Percentiles rank a stretch among this genome's conserved stretches.
These are phyloP conservation scores for Colletotrichum theobromicola DNA, from an alignment of 2,329 filamentous ascomycete species.

Conservation along the genomic window DNA sequence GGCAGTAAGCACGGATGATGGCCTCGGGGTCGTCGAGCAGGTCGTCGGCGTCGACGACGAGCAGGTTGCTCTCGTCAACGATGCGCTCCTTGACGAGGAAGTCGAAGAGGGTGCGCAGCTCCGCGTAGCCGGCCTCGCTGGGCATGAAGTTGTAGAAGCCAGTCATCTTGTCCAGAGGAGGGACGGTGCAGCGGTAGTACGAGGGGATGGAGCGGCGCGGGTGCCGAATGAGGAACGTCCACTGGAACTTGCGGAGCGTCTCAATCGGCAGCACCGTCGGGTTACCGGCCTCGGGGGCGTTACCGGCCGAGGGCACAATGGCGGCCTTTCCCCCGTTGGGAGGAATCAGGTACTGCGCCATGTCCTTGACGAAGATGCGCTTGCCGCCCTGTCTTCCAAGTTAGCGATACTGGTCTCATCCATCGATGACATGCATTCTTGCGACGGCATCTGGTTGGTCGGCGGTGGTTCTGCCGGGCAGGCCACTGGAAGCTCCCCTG, in stretches of 20 bases:
- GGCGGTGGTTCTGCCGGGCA: background rate
- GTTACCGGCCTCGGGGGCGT: constrained; percentile 70
- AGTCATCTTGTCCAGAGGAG: constrained; percentile 81
- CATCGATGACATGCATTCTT: background rate
- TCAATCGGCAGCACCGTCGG: constrained; percentile 83
- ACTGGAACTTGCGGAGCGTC: constrained; percentile 83
- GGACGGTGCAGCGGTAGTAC: constrained; percentile 92
- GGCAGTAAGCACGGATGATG: constrained; percentile 81
- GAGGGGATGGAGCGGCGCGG: constrained; percentile 91
- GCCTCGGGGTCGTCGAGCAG: constrained; percentile 83
- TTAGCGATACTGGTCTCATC: background rate
- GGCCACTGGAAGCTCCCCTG: background rate
- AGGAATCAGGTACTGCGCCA: constrained; percentile 88
- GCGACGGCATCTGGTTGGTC: background rate
- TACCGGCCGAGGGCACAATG: constrained; percentile 82
- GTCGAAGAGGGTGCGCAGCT: constrained; percentile 87
- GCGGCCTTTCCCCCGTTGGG: constrained; percentile 70
- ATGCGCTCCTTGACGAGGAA: constrained; percentile 74
- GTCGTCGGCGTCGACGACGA: constrained; percentile 92
- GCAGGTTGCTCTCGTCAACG: constrained; percentile 77
- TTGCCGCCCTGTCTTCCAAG: constrained; percentile 65
- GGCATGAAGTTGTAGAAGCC: constrained; percentile 89
- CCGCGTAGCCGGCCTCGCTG: constrained; percentile 86
- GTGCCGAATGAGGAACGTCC: constrained; percentile 95
- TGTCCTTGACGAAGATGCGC: constrained; percentile 97